Evolutionary conservation across 2,329 filamentous ascomycete genomes (phyloP).

Genomic region (Phaeosphaeriaceae sp.): DNA sequence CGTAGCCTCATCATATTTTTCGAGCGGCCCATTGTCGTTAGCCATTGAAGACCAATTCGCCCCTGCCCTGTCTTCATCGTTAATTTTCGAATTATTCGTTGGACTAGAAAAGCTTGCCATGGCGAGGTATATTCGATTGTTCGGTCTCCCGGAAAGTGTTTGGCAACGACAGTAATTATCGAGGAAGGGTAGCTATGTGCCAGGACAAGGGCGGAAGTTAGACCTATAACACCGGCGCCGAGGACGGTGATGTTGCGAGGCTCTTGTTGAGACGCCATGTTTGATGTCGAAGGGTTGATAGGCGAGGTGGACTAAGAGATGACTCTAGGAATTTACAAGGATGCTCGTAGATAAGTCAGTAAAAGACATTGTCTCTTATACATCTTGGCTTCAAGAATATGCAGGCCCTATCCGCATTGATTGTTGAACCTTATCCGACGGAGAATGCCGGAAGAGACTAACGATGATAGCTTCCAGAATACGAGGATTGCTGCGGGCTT

Average conservation of each 20-base stretch:
- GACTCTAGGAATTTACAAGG: too few relatives aligned
- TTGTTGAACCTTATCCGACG: background rate
- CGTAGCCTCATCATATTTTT: conserved; percentile 41
- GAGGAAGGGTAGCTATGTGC: conserved; percentile 60
- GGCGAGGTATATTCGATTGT: conserved; percentile 89
- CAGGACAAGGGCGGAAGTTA: conserved; percentile 69
- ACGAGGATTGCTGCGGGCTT: too few relatives aligned
- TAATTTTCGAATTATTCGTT: too few relatives aligned
- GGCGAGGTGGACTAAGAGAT: background rate
- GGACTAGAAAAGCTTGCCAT: conserved; percentile 51
- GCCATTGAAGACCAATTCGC: conserved; percentile 73
- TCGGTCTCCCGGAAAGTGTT: conserved; percentile 93
- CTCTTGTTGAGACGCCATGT: too few relatives aligned
- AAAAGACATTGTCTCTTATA: background rate
- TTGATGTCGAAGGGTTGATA: too few relatives aligned
- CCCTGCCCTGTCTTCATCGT: conserved; percentile 63
- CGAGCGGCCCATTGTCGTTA: conserved; percentile 41
- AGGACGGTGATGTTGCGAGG: conserved; percentile 34
- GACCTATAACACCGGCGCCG: conserved; percentile 68
- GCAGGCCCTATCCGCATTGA: too few relatives aligned
- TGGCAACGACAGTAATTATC: conserved; percentile 75
- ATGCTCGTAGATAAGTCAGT: too few relatives aligned
- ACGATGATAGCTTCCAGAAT: too few relatives aligned
- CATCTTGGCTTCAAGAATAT: too few relatives aligned
- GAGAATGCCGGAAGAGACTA: background rate